Base-by-base conservation (phyloP, 1,284 basidiomycete genomes). In the Leccinum pachyderme region DNA sequence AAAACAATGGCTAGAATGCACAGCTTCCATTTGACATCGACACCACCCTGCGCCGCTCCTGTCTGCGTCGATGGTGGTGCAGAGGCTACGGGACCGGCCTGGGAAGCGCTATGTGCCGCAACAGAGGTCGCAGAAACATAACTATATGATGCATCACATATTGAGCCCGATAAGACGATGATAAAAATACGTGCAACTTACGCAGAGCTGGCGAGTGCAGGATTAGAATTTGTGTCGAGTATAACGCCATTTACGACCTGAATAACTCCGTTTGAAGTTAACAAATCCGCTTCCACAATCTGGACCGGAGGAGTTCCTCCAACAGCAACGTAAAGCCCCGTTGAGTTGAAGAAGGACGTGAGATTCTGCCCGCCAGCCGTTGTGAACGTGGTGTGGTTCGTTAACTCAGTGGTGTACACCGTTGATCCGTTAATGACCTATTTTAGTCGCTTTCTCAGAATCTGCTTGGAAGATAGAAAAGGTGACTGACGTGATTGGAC, bases 211-310 rank as follows among this genome's bases (percentile, higher is more conserved):
- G 87, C 87, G 2, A 80, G 82, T 4, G 62, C 61, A 3, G 77
- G 52, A 69, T 90, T 73, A 13, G 65, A 67, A 13, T 74, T 66
- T 4, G 78, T 76, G 70, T 87, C 81, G 48, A 84, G 56, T 47
- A 91, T 75, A 11, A 90, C 84, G 3, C 69, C 61, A 67, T 90
- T 80, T 59, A 91, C 82, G 49, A 88, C 70, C 67, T 92, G 87
- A 7, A 90, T 65, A 25, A 92, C 89, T 55, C 90, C 90, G 62
- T 91, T 91, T 29, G 76, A 67, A 27, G 83, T 71, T 60, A 92
- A 75, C 7, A 91, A 76, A 66, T 93, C 87, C 25, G 82, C 72
- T 52, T 77, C 74, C 25, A 87, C 66, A 63, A 93, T 83, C 59
- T 72, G 72, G 8, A 85, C 86, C 15, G 78, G 79, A 8, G 78